Evolutionary conservation across 2,329 filamentous ascomycete species (phyloP), one percentile per base, ranked within the genome.

Genomic region (Fusarium pseudocircinatum): DNA sequence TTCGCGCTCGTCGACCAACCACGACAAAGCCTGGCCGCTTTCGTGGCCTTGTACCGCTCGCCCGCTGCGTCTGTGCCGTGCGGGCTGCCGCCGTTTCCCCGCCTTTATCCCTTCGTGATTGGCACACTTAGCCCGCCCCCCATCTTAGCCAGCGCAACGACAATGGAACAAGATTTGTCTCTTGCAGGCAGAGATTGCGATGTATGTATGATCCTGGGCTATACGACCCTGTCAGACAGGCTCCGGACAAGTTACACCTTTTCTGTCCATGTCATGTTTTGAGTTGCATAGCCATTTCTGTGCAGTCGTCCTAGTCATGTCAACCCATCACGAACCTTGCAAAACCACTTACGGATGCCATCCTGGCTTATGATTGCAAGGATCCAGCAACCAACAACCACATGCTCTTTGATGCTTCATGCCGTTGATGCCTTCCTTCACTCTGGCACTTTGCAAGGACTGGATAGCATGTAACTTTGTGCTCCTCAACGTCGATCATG

Each of bases 1-100:
- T 52, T 75, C 65, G 72, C 75, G 67, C 66, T 60, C 74, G 70
- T 70, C 43, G 30, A 71, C 75, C 75, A 74, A 77, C 56, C 69
- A 72, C 37, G 61, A 32, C 30, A 30, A 40, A 39, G 56, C 28
- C 24, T 50, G 61, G 66, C 70, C 71, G 65, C 63, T 70, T 67
- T 61, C n/a, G 60, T 64, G 57, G 68, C 49, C 66, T 58, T 63
- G 60, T 61, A 63, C 67, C 66, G 60, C 63, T 47, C 63, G 59
- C 65, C 49, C 63, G 60, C 67, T 60, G 71, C 75, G 72, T 69
- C 66, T 69, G 66, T 60, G 67, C 67, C 59, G 67, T 67, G 64
- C 62, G 59, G 58, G 59, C 73, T 77, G 74, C 68, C 68, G 75
- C 69, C 57, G 65, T 64, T 69, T 64, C 70, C 68, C 75, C 68